Conservation (phyloP, 1,284 basidiomycete species). For the Austropuccinia psidii region DNA sequence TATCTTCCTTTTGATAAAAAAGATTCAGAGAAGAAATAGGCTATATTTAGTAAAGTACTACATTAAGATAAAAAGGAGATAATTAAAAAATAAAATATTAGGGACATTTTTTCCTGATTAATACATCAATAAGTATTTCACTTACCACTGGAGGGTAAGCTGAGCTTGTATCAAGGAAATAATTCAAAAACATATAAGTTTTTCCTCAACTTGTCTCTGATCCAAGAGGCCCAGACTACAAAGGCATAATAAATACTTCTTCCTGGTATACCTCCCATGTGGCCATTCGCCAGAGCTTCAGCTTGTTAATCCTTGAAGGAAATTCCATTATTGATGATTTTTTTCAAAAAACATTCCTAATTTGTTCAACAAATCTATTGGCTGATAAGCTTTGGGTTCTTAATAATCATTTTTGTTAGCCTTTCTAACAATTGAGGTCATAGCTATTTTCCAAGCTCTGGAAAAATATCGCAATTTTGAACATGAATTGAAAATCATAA, state of each 20-base stretch:
- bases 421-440: not conserved
- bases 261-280: not conserved
- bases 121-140: not conserved
- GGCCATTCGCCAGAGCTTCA: not conserved
- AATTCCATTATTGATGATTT: not conserved
- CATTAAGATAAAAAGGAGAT: not conserved
- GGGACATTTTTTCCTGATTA: not conserved
- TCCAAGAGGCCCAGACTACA: not conserved
- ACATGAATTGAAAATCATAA: not conserved
- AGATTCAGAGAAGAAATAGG: not conserved
- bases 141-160: slow-evolving; percentile 11
- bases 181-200: not conserved
- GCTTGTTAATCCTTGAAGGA: not conserved
- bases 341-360: slow-evolving; percentile 16
- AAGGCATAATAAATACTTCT: not conserved
- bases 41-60: not conserved
- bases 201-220: not conserved
- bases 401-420: not conserved
- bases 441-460: not conserved
- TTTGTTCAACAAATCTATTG: not conserved
- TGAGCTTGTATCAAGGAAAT: slow-evolving; percentile 12
- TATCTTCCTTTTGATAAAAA: not conserved
- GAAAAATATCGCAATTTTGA: not conserved
- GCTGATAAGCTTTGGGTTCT: not conserved
- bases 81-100: not conserved